phyloP scores from a whole-genome alignment of 495 filamentous ascomycete species.

The Penicillium ochrochloron region DNA sequence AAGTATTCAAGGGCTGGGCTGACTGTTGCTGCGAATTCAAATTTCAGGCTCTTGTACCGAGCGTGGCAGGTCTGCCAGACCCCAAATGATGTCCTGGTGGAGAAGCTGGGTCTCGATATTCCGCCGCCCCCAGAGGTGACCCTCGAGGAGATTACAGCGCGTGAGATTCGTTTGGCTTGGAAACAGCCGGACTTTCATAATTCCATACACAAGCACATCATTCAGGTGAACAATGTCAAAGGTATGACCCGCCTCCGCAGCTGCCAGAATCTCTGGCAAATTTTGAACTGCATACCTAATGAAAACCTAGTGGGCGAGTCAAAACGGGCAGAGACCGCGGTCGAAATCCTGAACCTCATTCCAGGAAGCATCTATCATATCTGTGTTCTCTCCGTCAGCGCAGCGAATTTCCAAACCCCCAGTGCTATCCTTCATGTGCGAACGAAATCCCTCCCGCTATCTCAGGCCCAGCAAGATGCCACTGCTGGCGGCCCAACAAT shows the following conservation, averaged over 20 bases:
- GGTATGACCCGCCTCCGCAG: slow-evolving; percentile 50
- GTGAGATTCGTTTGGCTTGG: slow-evolving; percentile 91
- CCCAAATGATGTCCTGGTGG: slow-evolving; percentile 86
- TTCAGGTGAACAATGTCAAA: slow-evolving; percentile 91
- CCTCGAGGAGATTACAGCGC: slow-evolving; percentile 84
- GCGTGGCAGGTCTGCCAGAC: slow-evolving; percentile 86
- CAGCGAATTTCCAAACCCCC: slow-evolving; percentile 87
- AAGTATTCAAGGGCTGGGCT: neutral
- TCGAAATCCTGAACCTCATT: slow-evolving; percentile 83
- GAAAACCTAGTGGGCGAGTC: slow-evolving; percentile 79
- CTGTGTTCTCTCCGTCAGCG: slow-evolving; percentile 85
- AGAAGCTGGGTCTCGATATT: slow-evolving; percentile 89
- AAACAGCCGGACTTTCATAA: slow-evolving; percentile 76
- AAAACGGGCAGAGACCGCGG: slow-evolving; percentile 80
- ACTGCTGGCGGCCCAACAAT: slow-evolving; percentile 43
- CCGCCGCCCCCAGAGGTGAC: slow-evolving; percentile 88
- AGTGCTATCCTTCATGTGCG: slow-evolving; percentile 82
- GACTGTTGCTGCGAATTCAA: neutral
- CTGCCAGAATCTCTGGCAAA: neutral
- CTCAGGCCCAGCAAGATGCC: slow-evolving; percentile 58
- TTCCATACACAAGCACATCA: slow-evolving; percentile 82
- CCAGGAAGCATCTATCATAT: slow-evolving; percentile 90
- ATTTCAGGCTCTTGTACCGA: slow-evolving; percentile 73
- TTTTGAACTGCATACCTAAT: slow-evolving; percentile 22
- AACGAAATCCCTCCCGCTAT: slow-evolving; percentile 62